phyloP scores from a whole-genome alignment of 208 protist genomes.

The Acanthamoeba sp. region DNA sequence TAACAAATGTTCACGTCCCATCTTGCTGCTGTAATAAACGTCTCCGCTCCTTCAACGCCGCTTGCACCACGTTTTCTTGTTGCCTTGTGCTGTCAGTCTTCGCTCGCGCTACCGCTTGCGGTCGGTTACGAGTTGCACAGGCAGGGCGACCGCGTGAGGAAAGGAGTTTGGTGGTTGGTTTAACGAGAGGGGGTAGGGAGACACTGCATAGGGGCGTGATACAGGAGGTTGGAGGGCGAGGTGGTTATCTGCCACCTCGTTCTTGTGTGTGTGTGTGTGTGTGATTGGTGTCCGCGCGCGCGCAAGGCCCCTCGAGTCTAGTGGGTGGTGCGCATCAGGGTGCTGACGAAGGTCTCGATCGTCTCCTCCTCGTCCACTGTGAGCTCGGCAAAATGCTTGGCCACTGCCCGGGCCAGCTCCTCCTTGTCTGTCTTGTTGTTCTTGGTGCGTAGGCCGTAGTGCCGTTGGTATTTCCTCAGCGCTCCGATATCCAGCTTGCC shows the following conservation, averaged over 20 bases:
- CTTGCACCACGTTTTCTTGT: no score
- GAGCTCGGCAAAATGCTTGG: slow-evolving; percentile 65
- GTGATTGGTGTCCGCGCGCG: neutral
- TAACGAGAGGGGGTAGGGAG: no score
- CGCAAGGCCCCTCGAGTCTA: neutral
- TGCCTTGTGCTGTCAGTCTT: no score
- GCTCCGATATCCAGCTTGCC: slow-evolving; percentile 49
- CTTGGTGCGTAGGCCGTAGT: slow-evolving; percentile 58
- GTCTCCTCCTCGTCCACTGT: slow-evolving; percentile 55
- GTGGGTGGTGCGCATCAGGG: slow-evolving; percentile 54
- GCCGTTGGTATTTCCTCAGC: slow-evolving; percentile 47
- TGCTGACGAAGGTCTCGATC: slow-evolving; percentile 51
- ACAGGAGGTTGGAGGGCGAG: no score
- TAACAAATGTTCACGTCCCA: neutral
- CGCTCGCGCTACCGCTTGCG: no score
- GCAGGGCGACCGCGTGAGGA: no score
- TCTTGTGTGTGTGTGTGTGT: neutral
- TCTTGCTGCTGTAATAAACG: neutral
- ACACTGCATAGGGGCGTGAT: no score
- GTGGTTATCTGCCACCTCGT: no score
- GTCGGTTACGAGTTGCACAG: no score
- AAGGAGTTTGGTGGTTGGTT: no score
- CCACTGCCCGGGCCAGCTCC: slow-evolving; percentile 25
- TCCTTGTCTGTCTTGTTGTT: slow-evolving; percentile 62
- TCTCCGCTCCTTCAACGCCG: no score